phyloP scores from a whole-genome alignment of 352 stramenopile genomes.

The Pythium utonaiense region DNA sequence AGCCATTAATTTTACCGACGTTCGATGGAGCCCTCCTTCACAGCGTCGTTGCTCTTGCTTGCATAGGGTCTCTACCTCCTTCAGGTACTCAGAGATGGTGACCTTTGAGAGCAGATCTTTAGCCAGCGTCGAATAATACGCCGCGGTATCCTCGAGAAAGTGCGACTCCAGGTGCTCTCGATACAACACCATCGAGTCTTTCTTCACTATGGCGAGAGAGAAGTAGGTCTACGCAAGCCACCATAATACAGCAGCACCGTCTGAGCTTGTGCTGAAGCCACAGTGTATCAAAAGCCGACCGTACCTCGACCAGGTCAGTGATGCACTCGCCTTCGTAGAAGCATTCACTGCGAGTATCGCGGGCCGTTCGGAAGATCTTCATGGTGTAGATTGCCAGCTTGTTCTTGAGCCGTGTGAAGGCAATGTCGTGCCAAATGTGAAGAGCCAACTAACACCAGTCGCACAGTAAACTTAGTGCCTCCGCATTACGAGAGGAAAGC shows the following conservation, averaged over 20 bases:
- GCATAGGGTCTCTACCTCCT: slow-evolving; percentile 64
- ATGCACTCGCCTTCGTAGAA: slow-evolving; percentile 76
- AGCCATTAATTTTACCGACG: slow-evolving; percentile 30
- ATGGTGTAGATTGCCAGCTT: slow-evolving; percentile 61
- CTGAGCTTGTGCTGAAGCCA: no score
- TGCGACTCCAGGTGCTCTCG: slow-evolving; percentile 68
- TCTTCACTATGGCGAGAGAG: slow-evolving; percentile 61
- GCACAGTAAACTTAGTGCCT: no score
- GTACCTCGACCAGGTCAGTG: slow-evolving; percentile 64
- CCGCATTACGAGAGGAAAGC: no score
- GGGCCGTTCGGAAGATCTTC: slow-evolving; percentile 57
- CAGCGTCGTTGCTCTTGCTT: slow-evolving; percentile 79
- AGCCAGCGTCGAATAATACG: slow-evolving; percentile 66
- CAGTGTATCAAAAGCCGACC: no score
- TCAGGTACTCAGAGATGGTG: slow-evolving; percentile 72
- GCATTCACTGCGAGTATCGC: slow-evolving; percentile 46
- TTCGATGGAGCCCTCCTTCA: slow-evolving; percentile 69
- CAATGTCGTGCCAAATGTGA: slow-evolving; percentile 84
- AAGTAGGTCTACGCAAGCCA: slow-evolving; percentile 62
- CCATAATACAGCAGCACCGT: background rate
- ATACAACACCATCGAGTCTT: slow-evolving; percentile 81
- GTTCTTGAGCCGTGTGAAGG: slow-evolving; percentile 67
- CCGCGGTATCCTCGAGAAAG: slow-evolving; percentile 71
- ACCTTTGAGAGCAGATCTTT: slow-evolving; percentile 59
- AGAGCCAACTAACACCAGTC: slow-evolving; percentile 82